Percentiles rank a stretch among this genome's conserved stretches.
These are phyloP conservation scores for Podaxis carcinomalis DNA, from an alignment of 768 basidiomycete genomes.

Conservation along the genomic window DNA sequence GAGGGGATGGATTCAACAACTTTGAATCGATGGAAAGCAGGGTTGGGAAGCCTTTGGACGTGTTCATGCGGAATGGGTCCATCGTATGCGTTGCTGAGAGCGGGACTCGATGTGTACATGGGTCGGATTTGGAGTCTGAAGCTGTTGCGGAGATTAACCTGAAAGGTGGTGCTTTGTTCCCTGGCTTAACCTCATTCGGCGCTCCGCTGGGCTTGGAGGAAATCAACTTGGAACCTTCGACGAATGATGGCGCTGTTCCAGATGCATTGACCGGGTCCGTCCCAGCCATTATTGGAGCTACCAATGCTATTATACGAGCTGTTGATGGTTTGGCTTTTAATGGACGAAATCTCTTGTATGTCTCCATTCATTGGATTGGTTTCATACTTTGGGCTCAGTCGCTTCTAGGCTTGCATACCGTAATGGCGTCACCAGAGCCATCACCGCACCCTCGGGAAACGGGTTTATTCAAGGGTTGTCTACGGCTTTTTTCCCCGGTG, in stretches of 20 bases:
- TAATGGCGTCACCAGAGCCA: conserved; percentile 65
- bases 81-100: conserved; percentile 38
- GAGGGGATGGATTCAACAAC: conserved; percentile 9
- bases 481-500: conserved; percentile 55
- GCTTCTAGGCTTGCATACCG: conserved; percentile 62
- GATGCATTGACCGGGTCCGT: conserved; percentile 40
- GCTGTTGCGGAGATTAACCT: conserved; percentile 42
- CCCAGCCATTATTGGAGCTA: conserved; percentile 40
- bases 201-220: conserved; percentile 63
- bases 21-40: conserved; percentile 21
- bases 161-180: conserved; percentile 55
- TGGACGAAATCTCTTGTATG: conserved; percentile 47
- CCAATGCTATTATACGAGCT: conserved; percentile 47
- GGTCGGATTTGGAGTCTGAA: background rate
- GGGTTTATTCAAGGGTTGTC: conserved; percentile 65
- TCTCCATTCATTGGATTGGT: conserved; percentile 5
- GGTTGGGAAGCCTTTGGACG: conserved; percentile 19
- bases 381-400: background rate
- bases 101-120: background rate
- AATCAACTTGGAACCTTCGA: conserved; percentile 60
- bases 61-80: conserved; percentile 50
- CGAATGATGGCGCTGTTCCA: conserved; percentile 58
- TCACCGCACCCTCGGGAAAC: conserved; percentile 51
- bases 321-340: conserved; percentile 60
- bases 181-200: conserved; percentile 65